phyloP scores from a whole-genome alignment of 495 filamentous ascomycete genomes.

The Neurospora sublineolata region DNA sequence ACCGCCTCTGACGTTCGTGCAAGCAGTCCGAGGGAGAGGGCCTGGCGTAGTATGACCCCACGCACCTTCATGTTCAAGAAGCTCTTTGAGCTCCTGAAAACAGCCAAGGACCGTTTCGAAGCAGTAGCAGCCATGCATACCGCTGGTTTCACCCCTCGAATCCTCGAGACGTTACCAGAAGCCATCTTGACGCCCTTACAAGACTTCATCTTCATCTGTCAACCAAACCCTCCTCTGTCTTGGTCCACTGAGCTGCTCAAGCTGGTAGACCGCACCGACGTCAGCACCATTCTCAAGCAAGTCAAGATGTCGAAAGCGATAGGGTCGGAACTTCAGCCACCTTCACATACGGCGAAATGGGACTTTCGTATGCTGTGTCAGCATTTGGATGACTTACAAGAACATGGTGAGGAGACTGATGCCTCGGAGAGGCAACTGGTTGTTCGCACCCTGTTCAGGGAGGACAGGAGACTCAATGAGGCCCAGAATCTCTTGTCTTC shows the following conservation, averaged over 20 bases:
- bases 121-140: slow-evolving; percentile 51
- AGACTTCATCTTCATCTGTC: slow-evolving; percentile 73
- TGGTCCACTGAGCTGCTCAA: slow-evolving; percentile 62
- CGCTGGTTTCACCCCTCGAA: slow-evolving; percentile 41
- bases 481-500: slow-evolving; percentile 70
- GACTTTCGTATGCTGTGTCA: slow-evolving; percentile 54
- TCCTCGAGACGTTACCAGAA: slow-evolving; percentile 76
- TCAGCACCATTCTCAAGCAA: slow-evolving; percentile 53
- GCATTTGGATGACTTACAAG: slow-evolving; percentile 28
- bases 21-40: slow-evolving; percentile 2
- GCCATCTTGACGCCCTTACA: slow-evolving; percentile 65
- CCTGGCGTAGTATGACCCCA: slow-evolving; percentile 32
- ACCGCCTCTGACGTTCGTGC: neutral
- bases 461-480: slow-evolving; percentile 79
- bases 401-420: slow-evolving; percentile 30
- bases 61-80: slow-evolving; percentile 54
- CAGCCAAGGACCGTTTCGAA: slow-evolving; percentile 29
- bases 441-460: slow-evolving; percentile 74
- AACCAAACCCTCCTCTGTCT: slow-evolving; percentile 63
- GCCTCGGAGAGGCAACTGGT: slow-evolving; percentile 73
- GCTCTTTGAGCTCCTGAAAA: slow-evolving; percentile 35
- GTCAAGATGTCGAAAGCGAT: slow-evolving; percentile 28
- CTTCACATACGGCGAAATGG: slow-evolving; percentile 58
- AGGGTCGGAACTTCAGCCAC: slow-evolving; percentile 32
- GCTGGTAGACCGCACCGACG: slow-evolving; percentile 73